A percentile compares a stretch with the other conserved stretches of the same genome.
phyloP scores from a whole-genome alignment of 2,329 filamentous ascomycete species.

The Pezizomycotina sp. region DNA sequence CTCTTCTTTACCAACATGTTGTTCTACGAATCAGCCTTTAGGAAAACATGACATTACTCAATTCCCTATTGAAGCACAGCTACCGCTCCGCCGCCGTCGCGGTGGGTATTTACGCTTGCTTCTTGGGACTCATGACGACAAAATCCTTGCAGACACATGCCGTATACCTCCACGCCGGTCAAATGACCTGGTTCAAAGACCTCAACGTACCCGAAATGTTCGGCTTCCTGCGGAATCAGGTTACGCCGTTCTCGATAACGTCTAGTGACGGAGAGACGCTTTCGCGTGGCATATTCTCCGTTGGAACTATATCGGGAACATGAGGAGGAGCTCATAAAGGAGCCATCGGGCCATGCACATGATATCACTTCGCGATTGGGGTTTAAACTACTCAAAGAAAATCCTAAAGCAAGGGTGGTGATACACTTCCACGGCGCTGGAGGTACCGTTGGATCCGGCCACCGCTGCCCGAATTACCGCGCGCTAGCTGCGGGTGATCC shows the following conservation, averaged over 20 bases:
- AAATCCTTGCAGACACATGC: slow-evolving; percentile 38
- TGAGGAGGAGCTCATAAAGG: slow-evolving; percentile 30
- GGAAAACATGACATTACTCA: too few species aligned
- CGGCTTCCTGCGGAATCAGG: slow-evolving; percentile 36
- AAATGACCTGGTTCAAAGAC: slow-evolving; percentile 40
- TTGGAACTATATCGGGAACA: slow-evolving; percentile 33
- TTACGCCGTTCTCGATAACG: slow-evolving; percentile 34
- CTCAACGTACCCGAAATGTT: slow-evolving; percentile 35
- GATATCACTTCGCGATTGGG: slow-evolving; percentile 29
- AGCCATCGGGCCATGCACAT: slow-evolving; percentile 28
- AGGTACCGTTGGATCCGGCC: slow-evolving; percentile 41
- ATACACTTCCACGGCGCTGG: slow-evolving; percentile 41
- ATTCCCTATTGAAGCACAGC: slow-evolving; percentile 11
- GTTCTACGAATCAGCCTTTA: too few species aligned
- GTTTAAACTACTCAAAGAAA: slow-evolving; percentile 34
- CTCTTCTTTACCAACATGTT: too few species aligned
- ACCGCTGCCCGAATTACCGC: slow-evolving; percentile 40
- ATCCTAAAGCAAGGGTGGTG: slow-evolving; percentile 33
- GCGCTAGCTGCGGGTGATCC: slow-evolving; percentile 38
- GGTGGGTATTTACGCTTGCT: slow-evolving; percentile 31
- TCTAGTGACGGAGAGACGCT: slow-evolving; percentile 31
- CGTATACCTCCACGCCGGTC: slow-evolving; percentile 40
- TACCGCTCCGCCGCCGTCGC: slow-evolving; percentile 23
- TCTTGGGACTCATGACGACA: slow-evolving; percentile 34
- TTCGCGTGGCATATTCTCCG: slow-evolving; percentile 37